Evolutionary conservation across 1,284 basidiomycete species (phyloP).

Genomic region (Ustilago hordei): DNA sequence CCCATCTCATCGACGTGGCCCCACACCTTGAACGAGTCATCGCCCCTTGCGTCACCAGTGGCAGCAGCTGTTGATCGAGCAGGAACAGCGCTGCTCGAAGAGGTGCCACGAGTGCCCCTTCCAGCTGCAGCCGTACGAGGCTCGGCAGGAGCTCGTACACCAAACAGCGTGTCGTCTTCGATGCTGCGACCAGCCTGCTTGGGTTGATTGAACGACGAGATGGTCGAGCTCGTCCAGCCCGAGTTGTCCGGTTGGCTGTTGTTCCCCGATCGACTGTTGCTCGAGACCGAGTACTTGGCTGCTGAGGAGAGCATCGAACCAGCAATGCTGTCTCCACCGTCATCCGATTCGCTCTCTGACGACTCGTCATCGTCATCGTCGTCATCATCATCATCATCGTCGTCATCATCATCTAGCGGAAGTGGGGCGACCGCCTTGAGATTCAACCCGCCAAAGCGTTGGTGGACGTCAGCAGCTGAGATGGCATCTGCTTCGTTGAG

Average conservation of each 20-base stretch:
- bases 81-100: slow-evolving; percentile 2
- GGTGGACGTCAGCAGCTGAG: slow-evolving; percentile 23
- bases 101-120: slow-evolving; percentile 9
- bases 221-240: slow-evolving; percentile 52
- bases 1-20: slow-evolving; percentile 58
- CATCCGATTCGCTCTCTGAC: slow-evolving; percentile 45
- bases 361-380: slow-evolving; percentile 49
- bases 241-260: slow-evolving; percentile 41
- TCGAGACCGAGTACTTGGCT: slow-evolving; percentile 45
- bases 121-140: slow-evolving; percentile 22
- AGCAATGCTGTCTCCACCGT: slow-evolving; percentile 31
- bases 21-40: slow-evolving; percentile 50
- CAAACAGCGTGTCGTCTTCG: slow-evolving; percentile 67
- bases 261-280: slow-evolving; percentile 44
- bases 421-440: slow-evolving; percentile 23
- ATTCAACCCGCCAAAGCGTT: slow-evolving; percentile 25
- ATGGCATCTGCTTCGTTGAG: slow-evolving; percentile 22
- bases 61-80: slow-evolving; percentile 8
- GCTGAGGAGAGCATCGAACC: slow-evolving; percentile 45
- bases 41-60: slow-evolving; percentile 14
- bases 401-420: slow-evolving; percentile 29
- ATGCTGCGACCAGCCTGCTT: slow-evolving; percentile 52
- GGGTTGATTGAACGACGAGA: slow-evolving; percentile 50
- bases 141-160: slow-evolving; percentile 47
- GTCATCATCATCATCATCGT: slow-evolving; percentile 57